These are phyloP conservation scores for Bromus sterilis DNA, from an alignment of 176 grass and related monocot genomes.

Conservation along the genomic window DNA sequence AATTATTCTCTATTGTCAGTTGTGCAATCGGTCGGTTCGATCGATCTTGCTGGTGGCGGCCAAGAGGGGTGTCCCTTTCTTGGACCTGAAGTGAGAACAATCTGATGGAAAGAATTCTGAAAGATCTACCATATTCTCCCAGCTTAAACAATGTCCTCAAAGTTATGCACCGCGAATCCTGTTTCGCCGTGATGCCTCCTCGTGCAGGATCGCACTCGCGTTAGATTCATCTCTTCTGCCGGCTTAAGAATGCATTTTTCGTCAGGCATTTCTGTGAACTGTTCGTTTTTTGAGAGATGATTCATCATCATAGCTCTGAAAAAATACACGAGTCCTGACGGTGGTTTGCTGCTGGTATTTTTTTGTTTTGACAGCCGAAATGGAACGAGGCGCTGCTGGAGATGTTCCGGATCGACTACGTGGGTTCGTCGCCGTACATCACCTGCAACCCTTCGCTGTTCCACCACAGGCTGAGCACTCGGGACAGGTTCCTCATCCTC, in stretches of 20 bases:
- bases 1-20: slow-evolving; percentile 2
- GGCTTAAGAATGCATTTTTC: no score
- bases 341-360: neutral
- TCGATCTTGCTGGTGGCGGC: slow-evolving; percentile 1
- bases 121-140: neutral
- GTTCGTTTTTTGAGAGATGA: neutral
- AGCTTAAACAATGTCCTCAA: neutral
- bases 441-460: slow-evolving; percentile 78
- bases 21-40: neutral
- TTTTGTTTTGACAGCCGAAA: slow-evolving; percentile 60
- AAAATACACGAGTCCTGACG: no score
- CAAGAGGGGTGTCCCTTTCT: slow-evolving; percentile 17
- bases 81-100: slow-evolving; percentile 25
- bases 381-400: slow-evolving; percentile 88
- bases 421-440: slow-evolving; percentile 80
- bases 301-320: no score
- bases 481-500: slow-evolving; percentile 86
- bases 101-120: neutral
- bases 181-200: neutral
- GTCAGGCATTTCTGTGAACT: neutral
- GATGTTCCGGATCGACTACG: slow-evolving; percentile 91
- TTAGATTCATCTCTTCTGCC: no score
- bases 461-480: slow-evolving; percentile 61
- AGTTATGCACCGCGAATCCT: neutral
- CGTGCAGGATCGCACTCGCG: neutral